phyloP scores from a whole-genome alignment of 768 basidiomycete species.

The Agaricus sinodeliciosus region DNA sequence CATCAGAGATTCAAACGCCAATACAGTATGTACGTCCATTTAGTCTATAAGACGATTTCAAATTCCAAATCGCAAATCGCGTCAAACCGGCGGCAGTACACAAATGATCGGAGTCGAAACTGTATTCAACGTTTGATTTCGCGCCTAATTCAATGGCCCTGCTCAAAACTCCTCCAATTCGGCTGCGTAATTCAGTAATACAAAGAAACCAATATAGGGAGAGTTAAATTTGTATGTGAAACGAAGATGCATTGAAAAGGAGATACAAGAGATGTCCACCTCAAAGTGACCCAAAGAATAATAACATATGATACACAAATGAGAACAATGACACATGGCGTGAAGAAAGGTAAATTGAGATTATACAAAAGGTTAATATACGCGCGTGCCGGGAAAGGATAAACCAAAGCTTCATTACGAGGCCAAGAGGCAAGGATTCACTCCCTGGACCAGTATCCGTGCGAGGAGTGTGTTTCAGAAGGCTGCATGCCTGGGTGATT shows the following conservation, averaged over 20 bases:
- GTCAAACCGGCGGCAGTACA: slow-evolving; percentile 18
- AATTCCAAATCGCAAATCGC: slow-evolving; percentile 11
- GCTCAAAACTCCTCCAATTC: slow-evolving; percentile 16
- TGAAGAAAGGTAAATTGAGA: background rate
- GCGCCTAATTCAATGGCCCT: slow-evolving; percentile 13
- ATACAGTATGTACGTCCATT: slow-evolving; percentile 7
- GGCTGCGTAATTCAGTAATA: slow-evolving; percentile 12
- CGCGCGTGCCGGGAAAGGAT: slow-evolving; percentile 1
- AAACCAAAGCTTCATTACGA: background rate
- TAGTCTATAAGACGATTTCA: slow-evolving; percentile 2
- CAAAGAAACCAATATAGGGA: background rate
- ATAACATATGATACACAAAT: background rate
- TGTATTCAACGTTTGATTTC: slow-evolving; percentile 15
- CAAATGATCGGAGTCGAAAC: slow-evolving; percentile 18
- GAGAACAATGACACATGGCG: background rate
- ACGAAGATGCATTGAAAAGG: background rate
- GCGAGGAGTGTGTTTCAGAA: slow-evolving; percentile 10
- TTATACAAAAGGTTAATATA: slow-evolving; percentile 10
- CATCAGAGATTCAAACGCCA: background rate
- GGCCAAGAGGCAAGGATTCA: slow-evolving; percentile 4
- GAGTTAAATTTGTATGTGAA: background rate
- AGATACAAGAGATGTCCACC: slow-evolving; percentile 4
- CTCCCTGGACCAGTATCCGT: slow-evolving; percentile 20
- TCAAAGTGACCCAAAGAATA: slow-evolving; percentile 1
- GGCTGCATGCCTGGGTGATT: slow-evolving; percentile 9